Evolutionary conservation across 768 basidiomycete species (phyloP).

Genomic region (Lactarius sp.): DNA sequence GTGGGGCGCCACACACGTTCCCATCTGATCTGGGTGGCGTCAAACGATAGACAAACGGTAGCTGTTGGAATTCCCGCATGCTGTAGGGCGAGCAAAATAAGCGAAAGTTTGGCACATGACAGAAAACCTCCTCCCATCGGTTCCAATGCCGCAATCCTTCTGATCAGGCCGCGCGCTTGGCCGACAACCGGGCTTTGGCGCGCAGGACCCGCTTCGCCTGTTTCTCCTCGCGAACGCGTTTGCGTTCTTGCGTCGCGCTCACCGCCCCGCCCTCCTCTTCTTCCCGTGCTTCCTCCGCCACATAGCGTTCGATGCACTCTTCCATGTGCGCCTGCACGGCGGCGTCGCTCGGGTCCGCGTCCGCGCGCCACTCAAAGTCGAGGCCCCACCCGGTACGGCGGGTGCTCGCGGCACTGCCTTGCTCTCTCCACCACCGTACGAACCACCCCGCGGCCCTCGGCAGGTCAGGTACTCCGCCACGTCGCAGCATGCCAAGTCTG

Average conservation of each 20-base stretch:
- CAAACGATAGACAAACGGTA: neutral
- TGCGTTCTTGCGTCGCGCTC: constrained; percentile 70
- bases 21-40: constrained; percentile 1
- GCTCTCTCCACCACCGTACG: constrained; percentile 82
- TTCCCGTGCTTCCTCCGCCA: constrained; percentile 42
- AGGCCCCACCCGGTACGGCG: constrained; percentile 74
- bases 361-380: constrained; percentile 64
- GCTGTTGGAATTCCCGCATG: neutral
- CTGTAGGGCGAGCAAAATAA: neutral
- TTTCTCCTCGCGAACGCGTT: constrained; percentile 43
- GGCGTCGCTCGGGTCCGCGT: constrained; percentile 26
- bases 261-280: constrained; percentile 52
- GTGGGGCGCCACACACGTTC: neutral
- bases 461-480: constrained; percentile 68
- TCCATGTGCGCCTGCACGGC: constrained; percentile 66
- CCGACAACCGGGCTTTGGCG: constrained; percentile 29
- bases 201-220: constrained; percentile 37
- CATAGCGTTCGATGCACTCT: constrained; percentile 54
- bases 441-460: constrained; percentile 75
- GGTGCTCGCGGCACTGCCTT: constrained; percentile 44
- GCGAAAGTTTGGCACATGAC: neutral
- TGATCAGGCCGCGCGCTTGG: constrained; percentile 9
- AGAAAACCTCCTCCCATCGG: neutral
- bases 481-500: constrained; percentile 77
- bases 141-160: neutral